Percentiles rank a stretch among this genome's conserved stretches.
Conservation (phyloP, 2,329 filamentous ascomycete species). For the Stagonosporopsis vannaccii region DNA sequence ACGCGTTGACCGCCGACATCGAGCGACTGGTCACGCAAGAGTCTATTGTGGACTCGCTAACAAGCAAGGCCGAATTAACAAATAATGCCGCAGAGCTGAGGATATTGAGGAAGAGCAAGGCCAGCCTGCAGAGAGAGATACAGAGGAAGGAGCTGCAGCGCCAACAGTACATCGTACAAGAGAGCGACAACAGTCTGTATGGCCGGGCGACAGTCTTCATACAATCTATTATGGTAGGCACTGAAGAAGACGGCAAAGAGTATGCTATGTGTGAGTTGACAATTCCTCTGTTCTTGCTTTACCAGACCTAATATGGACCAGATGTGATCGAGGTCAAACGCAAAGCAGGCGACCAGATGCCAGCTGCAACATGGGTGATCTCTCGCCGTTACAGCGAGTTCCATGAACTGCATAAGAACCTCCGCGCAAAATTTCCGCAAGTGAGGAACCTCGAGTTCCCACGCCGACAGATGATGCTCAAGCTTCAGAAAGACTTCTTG, state of each 20-base stretch:
- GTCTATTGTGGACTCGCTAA: constrained; percentile 87
- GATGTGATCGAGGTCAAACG: constrained; percentile 89
- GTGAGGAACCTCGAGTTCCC: constrained; percentile 93
- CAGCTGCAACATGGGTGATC: constrained; percentile 92
- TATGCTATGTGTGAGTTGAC: constrained; percentile 76
- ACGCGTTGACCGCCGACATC: constrained; percentile 85
- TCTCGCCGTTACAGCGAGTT: constrained; percentile 97
- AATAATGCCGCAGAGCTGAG: constrained; percentile 94
- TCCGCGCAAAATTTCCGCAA: constrained; percentile 84
- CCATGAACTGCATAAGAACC: constrained; percentile 88
- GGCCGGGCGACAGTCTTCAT: constrained; percentile 89
- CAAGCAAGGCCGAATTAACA: constrained; percentile 92
- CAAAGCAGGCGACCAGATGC: constrained; percentile 93
- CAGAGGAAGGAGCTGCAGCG: constrained; percentile 92
- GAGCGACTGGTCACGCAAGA: constrained; percentile 88
- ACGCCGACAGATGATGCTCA: constrained; percentile 90
- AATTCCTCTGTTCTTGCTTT: neutral
- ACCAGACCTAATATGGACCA: constrained; percentile 30
- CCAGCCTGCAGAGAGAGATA: constrained; percentile 90
- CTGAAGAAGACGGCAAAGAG: constrained; percentile 90
- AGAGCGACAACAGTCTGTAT: constrained; percentile 96
- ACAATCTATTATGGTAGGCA: constrained; percentile 89
- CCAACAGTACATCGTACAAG: constrained; percentile 96
- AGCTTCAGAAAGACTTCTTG: constrained; percentile 93
- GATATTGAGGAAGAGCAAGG: constrained; percentile 91